Evolutionary conservation across 2,329 filamentous ascomycete species (phyloP).

Genomic region (Phaeosphaeria sp.): DNA sequence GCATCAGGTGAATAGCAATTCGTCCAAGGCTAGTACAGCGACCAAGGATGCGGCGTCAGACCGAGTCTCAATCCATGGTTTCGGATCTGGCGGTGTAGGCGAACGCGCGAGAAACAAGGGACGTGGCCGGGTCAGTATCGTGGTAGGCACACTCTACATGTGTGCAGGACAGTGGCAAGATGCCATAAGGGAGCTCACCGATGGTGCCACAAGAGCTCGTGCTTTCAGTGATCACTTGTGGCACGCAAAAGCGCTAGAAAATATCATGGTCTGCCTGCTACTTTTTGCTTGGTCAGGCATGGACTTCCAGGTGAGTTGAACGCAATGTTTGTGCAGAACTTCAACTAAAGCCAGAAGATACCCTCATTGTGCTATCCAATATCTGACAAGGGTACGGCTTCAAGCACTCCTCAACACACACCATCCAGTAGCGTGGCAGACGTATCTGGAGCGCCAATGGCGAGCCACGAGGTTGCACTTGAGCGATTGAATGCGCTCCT

Average conservation of each 20-base stretch:
- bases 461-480: conserved; percentile 47
- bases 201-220: conserved; percentile 79
- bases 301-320: conserved; percentile 72
- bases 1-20: conserved; percentile 46
- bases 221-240: conserved; percentile 91
- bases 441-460: conserved; percentile 50
- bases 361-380: conserved; percentile 61
- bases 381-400: conserved; percentile 54
- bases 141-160: conserved; percentile 85
- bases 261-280: conserved; percentile 81
- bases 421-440: conserved; percentile 49
- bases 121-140: conserved; percentile 77
- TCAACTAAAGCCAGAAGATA: conserved; percentile 49
- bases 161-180: conserved; percentile 90
- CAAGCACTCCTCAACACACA: conserved; percentile 52
- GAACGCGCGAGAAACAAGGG: conserved; percentile 82
- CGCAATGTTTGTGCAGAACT: no score
- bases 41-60: conserved; percentile 65
- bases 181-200: conserved; percentile 81
- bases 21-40: conserved; percentile 50
- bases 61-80: conserved; percentile 70
- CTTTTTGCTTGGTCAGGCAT: conserved; percentile 84
- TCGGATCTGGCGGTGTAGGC: conserved; percentile 68
- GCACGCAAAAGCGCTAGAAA: conserved; percentile 94
- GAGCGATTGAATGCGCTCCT: conserved; percentile 65